Evolutionary conservation across 2,329 filamentous ascomycete genomes (phyloP).

Genomic region (Colletotrichum gigasporum): DNA sequence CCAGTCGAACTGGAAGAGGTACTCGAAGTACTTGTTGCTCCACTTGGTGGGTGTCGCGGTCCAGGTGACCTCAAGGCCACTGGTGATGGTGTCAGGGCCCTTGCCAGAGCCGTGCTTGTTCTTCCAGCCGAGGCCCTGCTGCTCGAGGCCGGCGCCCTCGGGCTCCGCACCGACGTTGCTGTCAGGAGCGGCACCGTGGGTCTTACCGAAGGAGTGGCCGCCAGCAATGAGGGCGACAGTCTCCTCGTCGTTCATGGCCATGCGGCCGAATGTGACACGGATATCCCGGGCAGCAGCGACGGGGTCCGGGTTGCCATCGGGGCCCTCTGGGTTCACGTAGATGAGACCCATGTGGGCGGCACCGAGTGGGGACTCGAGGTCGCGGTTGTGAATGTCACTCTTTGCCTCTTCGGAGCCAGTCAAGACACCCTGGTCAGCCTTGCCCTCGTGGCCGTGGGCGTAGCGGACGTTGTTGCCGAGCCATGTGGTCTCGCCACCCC

Average conservation of each 20-base stretch:
- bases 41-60: slow-evolving; percentile 80
- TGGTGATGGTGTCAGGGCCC: slow-evolving; percentile 78
- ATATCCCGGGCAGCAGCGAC: slow-evolving; percentile 76
- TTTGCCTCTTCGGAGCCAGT: slow-evolving; percentile 44
- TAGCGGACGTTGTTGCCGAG: slow-evolving; percentile 80
- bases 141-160: slow-evolving; percentile 68
- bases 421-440: slow-evolving; percentile 44
- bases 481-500: slow-evolving; percentile 80
- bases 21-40: slow-evolving; percentile 79
- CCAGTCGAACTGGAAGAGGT: slow-evolving; percentile 83
- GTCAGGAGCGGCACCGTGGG: slow-evolving; percentile 71
- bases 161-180: slow-evolving; percentile 73
- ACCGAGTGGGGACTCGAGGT: slow-evolving; percentile 72
- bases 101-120: slow-evolving; percentile 73
- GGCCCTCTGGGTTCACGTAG: slow-evolving; percentile 84
- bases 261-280: slow-evolving; percentile 77
- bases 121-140: slow-evolving; percentile 78
- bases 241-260: slow-evolving; percentile 87
- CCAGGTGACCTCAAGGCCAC: slow-evolving; percentile 82
- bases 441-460: slow-evolving; percentile 48
- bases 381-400: slow-evolving; percentile 38
- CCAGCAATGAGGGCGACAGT: slow-evolving; percentile 82
- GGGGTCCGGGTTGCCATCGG: slow-evolving; percentile 76
- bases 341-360: slow-evolving; percentile 81
- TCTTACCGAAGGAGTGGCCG: slow-evolving; percentile 84